These are phyloP conservation scores for Blastobotrys peoriensis DNA, from an alignment of 805 yeast species.

Conservation along the genomic window DNA sequence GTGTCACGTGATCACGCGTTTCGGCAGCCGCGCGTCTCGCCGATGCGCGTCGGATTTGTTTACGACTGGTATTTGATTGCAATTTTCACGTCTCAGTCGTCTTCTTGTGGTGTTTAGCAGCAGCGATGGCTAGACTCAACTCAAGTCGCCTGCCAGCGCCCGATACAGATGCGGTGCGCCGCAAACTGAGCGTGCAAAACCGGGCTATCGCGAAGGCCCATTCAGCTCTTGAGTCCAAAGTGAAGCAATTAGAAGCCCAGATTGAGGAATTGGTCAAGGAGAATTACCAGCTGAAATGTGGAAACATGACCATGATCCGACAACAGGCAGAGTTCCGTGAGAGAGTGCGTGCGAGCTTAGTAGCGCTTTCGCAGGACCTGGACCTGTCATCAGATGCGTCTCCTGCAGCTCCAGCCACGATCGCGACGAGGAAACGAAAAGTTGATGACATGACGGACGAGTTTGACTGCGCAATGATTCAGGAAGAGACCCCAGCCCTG, in stretches of 20 bases:
- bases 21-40: too few relatives aligned
- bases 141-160: neutral
- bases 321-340: constrained; percentile 3
- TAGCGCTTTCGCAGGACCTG: constrained; percentile 6
- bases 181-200: constrained; percentile 35
- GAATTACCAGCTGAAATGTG: constrained; percentile 30
- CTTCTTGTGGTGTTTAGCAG: too few relatives aligned
- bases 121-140: constrained; percentile 2
- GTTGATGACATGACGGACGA: too few relatives aligned
- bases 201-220: constrained; percentile 43
- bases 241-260: constrained; percentile 39
- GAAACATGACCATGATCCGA: constrained; percentile 15
- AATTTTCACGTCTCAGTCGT: too few relatives aligned
- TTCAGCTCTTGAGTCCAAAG: constrained; percentile 36
- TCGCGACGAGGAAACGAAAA: too few relatives aligned
- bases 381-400: too few relatives aligned
- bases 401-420: too few relatives aligned
- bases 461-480: neutral
- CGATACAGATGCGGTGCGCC: constrained; percentile 11
- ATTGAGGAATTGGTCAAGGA: constrained; percentile 35
- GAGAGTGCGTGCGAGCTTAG: constrained; percentile 5
- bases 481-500: neutral
- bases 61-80: too few relatives aligned
- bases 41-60: too few relatives aligned
- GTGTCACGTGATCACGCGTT: too few relatives aligned